Base-by-base conservation (phyloP, 495 filamentous ascomycete genomes). In the Talaromyces stipitatus region DNA sequence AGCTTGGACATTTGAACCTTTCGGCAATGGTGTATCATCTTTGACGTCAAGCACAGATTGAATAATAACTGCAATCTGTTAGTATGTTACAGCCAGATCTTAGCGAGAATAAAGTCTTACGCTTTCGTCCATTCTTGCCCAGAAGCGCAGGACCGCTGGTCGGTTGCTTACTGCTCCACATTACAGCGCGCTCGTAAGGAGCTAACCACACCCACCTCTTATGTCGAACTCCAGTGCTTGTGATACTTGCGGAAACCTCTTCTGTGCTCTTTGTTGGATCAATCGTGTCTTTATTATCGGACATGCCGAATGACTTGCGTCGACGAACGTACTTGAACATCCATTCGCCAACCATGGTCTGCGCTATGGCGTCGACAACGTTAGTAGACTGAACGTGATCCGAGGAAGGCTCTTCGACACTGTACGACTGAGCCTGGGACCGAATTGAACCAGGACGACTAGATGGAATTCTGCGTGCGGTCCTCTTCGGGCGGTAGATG, bases 311-410 rank as follows among this genome's bases (percentile, higher is more conserved):
- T 2, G 94, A 94, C 70, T 89, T 96, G 60, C 94, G 82, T 67
- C 91, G 83, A 38, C 94, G 83, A 38, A 97, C 88, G 66, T 97
- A 97, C 66, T 98, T 98, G 81, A 87, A 97, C 94, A 98, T 97
- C 94, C 94, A 98, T 65, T 97, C 94, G 29, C 94, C 94, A 46
- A 97, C 90, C 94, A 97, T 98, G 4, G 94, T 96, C 62, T 95
- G 90, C 3, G 94, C 91, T 71, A 98, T 97, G 12, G 94, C 90
- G 73, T 97, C 92, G n/a, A 97, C 91, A 26, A 97, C 94, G 57
- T 83, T 88, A 0, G 87, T 87, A 26, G 86, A 78, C 63, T 91
- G 85, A 41, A 80, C 78, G 2, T 77, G 71, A 61, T 84, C 85
- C 2, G 73, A 81, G 46, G 78, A 70, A 27, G 90, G 90, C 50